A percentile compares a stretch with the other conserved stretches of the same genome.
Evolutionary conservation across 805 yeast species (phyloP).

Genomic region (Candida peoriensis): DNA sequence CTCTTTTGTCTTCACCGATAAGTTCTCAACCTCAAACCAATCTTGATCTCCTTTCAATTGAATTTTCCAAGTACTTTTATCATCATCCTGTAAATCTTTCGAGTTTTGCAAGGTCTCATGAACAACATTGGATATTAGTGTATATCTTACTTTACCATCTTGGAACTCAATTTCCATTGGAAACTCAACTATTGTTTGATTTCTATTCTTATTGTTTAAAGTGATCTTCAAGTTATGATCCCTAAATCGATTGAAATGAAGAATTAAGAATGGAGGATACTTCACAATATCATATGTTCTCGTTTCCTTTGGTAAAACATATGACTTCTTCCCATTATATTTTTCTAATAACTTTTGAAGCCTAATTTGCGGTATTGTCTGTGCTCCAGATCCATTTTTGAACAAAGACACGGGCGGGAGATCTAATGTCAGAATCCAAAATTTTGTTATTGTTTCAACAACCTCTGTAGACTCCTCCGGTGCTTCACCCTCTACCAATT

Average conservation of each 20-base stretch:
- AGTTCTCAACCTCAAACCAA: slow-evolving; percentile 61
- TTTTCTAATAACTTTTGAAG: slow-evolving; percentile 40
- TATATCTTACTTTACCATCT: slow-evolving; percentile 28
- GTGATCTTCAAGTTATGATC: slow-evolving; percentile 29
- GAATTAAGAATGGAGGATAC: slow-evolving; percentile 49
- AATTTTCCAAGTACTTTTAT: slow-evolving; percentile 40
- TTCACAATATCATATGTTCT: slow-evolving; percentile 34
- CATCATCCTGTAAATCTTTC: slow-evolving; percentile 24
- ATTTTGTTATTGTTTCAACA: slow-evolving; percentile 26
- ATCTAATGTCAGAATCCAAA: slow-evolving; percentile 53
- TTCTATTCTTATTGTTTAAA: slow-evolving; percentile 36
- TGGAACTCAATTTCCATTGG: slow-evolving; percentile 33
- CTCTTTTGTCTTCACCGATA: slow-evolving; percentile 40
- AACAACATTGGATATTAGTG: slow-evolving; percentile 45
- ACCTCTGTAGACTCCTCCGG: slow-evolving; percentile 3
- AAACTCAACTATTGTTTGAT: slow-evolving; percentile 61
- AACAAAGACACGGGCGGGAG: slow-evolving; percentile 56
- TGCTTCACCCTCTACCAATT: slow-evolving; percentile 20
- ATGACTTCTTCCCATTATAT: slow-evolving; percentile 30
- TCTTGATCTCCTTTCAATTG: slow-evolving; percentile 39
- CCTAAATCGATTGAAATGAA: slow-evolving; percentile 53
- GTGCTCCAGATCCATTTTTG: slow-evolving; percentile 39
- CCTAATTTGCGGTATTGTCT: slow-evolving; percentile 48
- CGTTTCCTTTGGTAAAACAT: slow-evolving; percentile 31
- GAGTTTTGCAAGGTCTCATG: slow-evolving; percentile 21